These are phyloP conservation scores for Epichloe sp. DNA, from an alignment of 2,329 filamentous ascomycete species.

Conservation along the genomic window DNA sequence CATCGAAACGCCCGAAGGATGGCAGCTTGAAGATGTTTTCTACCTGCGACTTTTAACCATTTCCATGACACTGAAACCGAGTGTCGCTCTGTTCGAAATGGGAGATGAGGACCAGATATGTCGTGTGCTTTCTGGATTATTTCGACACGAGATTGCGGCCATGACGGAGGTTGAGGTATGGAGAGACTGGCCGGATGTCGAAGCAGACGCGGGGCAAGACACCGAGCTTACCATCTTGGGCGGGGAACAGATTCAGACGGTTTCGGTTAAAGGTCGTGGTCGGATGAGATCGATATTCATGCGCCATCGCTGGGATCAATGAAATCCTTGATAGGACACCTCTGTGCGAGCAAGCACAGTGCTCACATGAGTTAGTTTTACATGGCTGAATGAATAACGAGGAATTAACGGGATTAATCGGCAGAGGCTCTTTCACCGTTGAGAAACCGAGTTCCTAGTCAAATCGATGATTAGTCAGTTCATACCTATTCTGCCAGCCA, in stretches of 20 bases:
- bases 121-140: constrained; percentile 43
- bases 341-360: neutral
- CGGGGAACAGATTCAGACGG: constrained; percentile 5
- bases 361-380: no score
- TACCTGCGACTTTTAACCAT: constrained; percentile 52
- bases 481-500: no score
- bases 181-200: constrained; percentile 50
- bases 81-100: constrained; percentile 55
- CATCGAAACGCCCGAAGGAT: constrained; percentile 17
- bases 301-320: neutral
- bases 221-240: constrained; percentile 12
- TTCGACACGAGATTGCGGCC: constrained; percentile 14
- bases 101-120: constrained; percentile 55
- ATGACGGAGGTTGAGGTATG: constrained; percentile 48
- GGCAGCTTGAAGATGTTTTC: constrained; percentile 41
- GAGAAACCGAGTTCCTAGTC: neutral
- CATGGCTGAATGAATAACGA: neutral
- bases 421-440: neutral
- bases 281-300: constrained; percentile 31
- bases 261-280: constrained; percentile 34
- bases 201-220: constrained; percentile 16
- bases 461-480: neutral
- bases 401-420: no score
- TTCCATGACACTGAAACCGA: constrained; percentile 34
- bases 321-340: neutral